Evolutionary conservation across 2,329 filamentous ascomycete genomes (phyloP).

Genomic region (Neoscytalidium dimidiatum): DNA sequence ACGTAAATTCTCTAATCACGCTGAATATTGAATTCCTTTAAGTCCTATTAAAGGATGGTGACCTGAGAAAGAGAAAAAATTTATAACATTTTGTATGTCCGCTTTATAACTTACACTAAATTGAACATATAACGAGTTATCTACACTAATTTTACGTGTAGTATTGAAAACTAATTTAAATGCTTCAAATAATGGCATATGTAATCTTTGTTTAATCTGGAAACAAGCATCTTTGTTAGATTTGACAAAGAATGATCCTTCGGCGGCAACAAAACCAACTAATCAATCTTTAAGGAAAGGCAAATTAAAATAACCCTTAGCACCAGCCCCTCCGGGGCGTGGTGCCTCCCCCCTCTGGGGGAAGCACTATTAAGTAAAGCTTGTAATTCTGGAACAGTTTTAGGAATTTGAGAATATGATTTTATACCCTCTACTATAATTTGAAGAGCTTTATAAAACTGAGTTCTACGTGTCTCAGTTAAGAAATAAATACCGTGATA

Average conservation of each 20-base stretch:
- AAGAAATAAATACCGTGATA: background rate
- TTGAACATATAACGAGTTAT: background rate
- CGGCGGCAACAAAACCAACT: background rate
- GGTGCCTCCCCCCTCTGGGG: no score
- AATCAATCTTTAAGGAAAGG: background rate
- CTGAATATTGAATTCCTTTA: background rate
- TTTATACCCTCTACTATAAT: no score
- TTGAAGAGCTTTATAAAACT: no score
- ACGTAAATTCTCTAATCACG: background rate
- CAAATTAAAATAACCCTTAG: no score
- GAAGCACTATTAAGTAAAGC: no score
- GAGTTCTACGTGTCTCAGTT: no score
- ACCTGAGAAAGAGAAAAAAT: background rate
- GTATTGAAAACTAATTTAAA: background rate
- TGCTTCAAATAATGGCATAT: conserved; percentile 12
- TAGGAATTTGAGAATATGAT: no score
- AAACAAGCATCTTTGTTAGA: background rate
- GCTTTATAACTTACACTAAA: background rate
- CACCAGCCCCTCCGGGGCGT: no score
- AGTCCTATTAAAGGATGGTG: background rate
- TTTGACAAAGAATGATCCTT: background rate
- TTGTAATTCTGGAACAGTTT: no score
- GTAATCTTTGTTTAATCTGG: background rate
- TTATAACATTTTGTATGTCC: background rate
- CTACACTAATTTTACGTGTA: background rate